Percentiles rank a stretch among this genome's conserved stretches.
Evolutionary conservation across 177 flowering plant genomes (phyloP).

Genomic region (Vitis hybrid): DNA sequence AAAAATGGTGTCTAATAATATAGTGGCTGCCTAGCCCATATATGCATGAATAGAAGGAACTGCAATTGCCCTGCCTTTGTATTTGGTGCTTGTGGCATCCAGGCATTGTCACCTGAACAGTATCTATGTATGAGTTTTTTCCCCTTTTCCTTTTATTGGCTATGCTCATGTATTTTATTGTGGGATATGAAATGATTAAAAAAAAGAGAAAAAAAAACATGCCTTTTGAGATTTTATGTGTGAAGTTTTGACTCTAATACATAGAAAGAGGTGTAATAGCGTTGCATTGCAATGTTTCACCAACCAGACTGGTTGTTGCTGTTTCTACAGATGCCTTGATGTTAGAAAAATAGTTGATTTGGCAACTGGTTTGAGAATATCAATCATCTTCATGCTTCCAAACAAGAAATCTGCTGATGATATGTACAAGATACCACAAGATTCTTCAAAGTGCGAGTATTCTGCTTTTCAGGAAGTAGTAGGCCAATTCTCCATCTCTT

Average conservation of each 20-base stretch:
- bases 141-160: neutral
- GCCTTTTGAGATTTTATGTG: neutral
- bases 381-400: too few relatives aligned
- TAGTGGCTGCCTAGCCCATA: constrained; percentile 13
- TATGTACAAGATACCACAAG: too few relatives aligned
- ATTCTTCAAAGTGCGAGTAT: too few relatives aligned
- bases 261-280: neutral
- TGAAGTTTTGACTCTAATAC: neutral
- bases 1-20: constrained; percentile 20
- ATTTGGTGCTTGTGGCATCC: constrained; percentile 11
- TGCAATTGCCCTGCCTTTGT: constrained; percentile 12
- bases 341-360: too few relatives aligned
- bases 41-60: constrained; percentile 10
- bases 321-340: too few relatives aligned
- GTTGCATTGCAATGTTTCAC: too few relatives aligned
- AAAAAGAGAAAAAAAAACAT: neutral
- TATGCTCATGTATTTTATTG: constrained; percentile 27
- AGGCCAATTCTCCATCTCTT: too few relatives aligned
- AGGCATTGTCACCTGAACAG: constrained; percentile 7
- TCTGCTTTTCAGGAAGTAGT: too few relatives aligned
- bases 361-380: too few relatives aligned
- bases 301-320: too few relatives aligned
- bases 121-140: constrained; percentile 14
- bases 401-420: too few relatives aligned
- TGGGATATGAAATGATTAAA: constrained; percentile 15